Base-by-base conservation (phyloP, 2,329 filamentous ascomycete genomes). In the Lizonia empirigonia region DNA sequence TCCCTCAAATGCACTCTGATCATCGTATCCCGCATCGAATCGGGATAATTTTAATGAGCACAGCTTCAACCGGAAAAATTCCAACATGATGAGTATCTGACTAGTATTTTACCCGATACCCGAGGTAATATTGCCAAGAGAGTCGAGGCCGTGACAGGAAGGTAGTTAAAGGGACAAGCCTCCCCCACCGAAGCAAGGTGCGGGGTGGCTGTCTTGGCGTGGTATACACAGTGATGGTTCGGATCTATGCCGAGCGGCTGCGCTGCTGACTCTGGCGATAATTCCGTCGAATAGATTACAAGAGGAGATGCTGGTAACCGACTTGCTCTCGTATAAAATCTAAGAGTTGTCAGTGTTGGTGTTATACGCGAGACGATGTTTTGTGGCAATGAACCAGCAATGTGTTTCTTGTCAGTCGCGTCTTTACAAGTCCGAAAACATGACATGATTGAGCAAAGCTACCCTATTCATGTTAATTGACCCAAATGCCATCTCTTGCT, bases 181-280 rank as follows among this genome's bases (percentile, higher is more conserved):
- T 57, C 37, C 56, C 53, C 52, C 55, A 45, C 45, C 51, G 42
- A 54, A 54, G 47, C 53, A 56, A 40, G 39, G 53, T 59, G 59
- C 60, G 60, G 59, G 60, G 60, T 58, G 60, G 60, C 58, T 48
- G 40, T 20, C 59, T 62, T 58, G 59, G 57, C 57, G 48, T 38
- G 36, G 32, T 20, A n/a, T n/a, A n/a, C n/a, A n/a, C n/a, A n/a
- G 23, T 44, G 45, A 50, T 26, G 19, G n/a, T 39, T 30, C 30
- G 39, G 35, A 29, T 27, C 15, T 15, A 37, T 12, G 15, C 36
- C 27, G 30, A 45, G 41, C 48, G 48, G 48, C 20, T 45, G 7
- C 15, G 9, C 12, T 45, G 7, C 48, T 27, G 7, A 26, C 32
- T 38, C 8, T 13, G 39, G 46, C 15, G n/a, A n/a, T n/a, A n/a